A percentile compares a stretch with the other conserved stretches of the same genome.
phyloP scores from a whole-genome alignment of 1,284 basidiomycete genomes.

The Pseudozyma thailandica region DNA sequence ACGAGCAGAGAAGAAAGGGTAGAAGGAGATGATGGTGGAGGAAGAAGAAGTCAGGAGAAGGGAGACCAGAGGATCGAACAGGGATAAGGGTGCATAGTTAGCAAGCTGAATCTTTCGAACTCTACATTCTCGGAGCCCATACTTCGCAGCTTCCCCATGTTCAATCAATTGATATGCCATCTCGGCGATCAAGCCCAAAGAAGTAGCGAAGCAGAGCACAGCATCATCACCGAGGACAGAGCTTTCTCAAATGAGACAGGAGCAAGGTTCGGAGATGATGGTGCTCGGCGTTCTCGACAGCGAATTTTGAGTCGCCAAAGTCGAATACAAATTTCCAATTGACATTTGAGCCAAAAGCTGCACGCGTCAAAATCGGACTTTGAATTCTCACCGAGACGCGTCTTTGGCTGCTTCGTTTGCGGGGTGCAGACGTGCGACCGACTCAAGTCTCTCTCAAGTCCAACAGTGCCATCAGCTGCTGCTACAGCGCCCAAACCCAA shows the following conservation, averaged over 20 bases:
- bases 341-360: slow-evolving; percentile 5
- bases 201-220: not conserved
- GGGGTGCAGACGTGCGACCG: too few relatives aligned
- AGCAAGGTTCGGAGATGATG: slow-evolving; percentile 20
- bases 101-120: not conserved
- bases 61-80: not conserved
- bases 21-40: slow-evolving; percentile 5
- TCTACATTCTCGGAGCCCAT: not conserved
- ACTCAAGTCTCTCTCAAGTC: not conserved
- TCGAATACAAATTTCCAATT: slow-evolving; percentile 13
- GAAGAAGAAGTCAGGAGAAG: not conserved
- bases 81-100: slow-evolving; percentile 5
- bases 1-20: not conserved
- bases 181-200: not conserved
- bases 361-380: slow-evolving; percentile 22
- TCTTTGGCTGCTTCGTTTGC: slow-evolving; percentile 2
- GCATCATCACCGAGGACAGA: not conserved
- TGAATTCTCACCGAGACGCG: slow-evolving; percentile 34
- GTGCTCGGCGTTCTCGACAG: slow-evolving; percentile 28
- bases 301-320: not conserved
- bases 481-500: not conserved
- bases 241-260: not conserved
- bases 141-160: too few relatives aligned
- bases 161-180: too few relatives aligned
- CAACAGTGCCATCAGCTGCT: slow-evolving; percentile 5